Conservation (phyloP, 768 basidiomycete species). For the Trametes villosa region DNA sequence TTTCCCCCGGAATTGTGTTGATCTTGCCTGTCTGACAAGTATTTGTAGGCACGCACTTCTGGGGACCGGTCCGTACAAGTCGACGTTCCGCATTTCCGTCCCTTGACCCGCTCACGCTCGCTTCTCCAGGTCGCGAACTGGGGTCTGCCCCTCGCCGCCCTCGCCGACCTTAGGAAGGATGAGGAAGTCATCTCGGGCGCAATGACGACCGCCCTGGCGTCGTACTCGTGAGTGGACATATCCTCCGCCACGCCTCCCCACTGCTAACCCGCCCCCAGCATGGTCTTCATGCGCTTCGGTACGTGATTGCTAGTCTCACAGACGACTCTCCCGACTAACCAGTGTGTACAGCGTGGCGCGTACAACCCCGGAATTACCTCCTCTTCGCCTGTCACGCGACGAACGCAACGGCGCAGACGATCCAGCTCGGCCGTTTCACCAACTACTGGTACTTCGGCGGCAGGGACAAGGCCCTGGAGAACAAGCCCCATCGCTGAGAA, state of each 20-base stretch:
- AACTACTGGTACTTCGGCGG: slow-evolving; percentile 94
- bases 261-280: slow-evolving; percentile 34
- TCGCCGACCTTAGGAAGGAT: slow-evolving; percentile 90
- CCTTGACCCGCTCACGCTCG: slow-evolving; percentile 8
- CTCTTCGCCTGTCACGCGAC: slow-evolving; percentile 94
- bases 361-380: slow-evolving; percentile 95
- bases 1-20: slow-evolving; percentile 18
- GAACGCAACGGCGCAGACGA: slow-evolving; percentile 83
- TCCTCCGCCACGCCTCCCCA: background rate
- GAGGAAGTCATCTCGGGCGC: slow-evolving; percentile 96
- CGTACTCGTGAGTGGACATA: slow-evolving; percentile 83
- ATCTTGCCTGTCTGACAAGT: slow-evolving; percentile 25
- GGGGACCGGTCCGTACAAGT: slow-evolving; percentile 86
- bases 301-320: slow-evolving; percentile 12
- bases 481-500: slow-evolving; percentile 38
- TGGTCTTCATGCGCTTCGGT: slow-evolving; percentile 97
- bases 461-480: slow-evolving; percentile 62
- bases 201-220: slow-evolving; percentile 90
- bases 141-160: slow-evolving; percentile 94
- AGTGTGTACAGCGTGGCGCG: slow-evolving; percentile 76
- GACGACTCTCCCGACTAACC: background rate
- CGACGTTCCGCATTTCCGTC: background rate
- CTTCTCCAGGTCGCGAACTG: slow-evolving; percentile 90
- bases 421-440: slow-evolving; percentile 84
- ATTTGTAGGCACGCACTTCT: slow-evolving; percentile 88